Evolutionary conservation across 176 grass and related monocot genomes (phyloP).

Genomic region (Carex myosuroides): DNA sequence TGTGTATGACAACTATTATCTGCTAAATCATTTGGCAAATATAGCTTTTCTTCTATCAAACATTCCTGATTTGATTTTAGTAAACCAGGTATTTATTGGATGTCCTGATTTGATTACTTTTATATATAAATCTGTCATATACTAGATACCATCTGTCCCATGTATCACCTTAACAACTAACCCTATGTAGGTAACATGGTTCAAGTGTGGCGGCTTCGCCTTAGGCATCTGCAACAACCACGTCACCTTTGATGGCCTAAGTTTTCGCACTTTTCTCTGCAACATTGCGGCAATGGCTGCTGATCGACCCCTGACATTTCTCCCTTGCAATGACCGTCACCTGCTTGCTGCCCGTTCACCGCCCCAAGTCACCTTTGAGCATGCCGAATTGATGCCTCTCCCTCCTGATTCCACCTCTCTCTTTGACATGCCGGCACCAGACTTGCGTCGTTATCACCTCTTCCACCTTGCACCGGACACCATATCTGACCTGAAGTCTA

Average conservation of each 20-base stretch:
- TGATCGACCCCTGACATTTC: not conserved
- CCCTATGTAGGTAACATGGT: constrained; percentile 15
- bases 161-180: not conserved
- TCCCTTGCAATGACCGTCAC: not conserved
- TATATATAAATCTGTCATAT: not conserved
- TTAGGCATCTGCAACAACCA: constrained; percentile 23
- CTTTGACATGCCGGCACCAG: not conserved
- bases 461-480: not conserved
- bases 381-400: not conserved
- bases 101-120: not conserved
- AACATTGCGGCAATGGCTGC: not conserved
- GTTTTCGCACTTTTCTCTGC: constrained; percentile 10
- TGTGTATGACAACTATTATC: not conserved
- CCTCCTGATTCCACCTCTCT: not conserved
- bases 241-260: constrained; percentile 15
- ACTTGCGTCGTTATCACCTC: not conserved
- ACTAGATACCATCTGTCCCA: not conserved
- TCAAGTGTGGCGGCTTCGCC: constrained; percentile 24
- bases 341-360: not conserved
- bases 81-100: not conserved
- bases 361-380: not conserved
- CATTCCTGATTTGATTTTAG: not conserved
- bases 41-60: not conserved
- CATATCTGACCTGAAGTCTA: not conserved
- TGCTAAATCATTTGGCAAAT: too few species aligned